Conservation (phyloP, 495 filamentous ascomycete genomes). For the Xylaria acuta region DNA sequence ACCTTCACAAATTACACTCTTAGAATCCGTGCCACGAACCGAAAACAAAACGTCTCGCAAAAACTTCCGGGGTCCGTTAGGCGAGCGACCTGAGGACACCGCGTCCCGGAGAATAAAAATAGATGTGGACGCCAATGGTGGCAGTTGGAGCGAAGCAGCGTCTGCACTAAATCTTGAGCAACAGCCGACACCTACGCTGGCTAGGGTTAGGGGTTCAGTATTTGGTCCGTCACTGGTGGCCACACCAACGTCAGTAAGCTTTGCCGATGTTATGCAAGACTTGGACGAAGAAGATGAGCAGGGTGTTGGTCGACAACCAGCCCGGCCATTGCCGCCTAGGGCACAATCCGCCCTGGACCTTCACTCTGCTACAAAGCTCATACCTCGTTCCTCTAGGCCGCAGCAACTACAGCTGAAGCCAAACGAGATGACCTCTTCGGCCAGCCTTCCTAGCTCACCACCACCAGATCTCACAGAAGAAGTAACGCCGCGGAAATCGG, state of each 20-base stretch:
- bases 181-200: conserved; percentile 23
- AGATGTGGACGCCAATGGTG: conserved; percentile 29
- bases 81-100: conserved; percentile 23
- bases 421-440: conserved; percentile 33
- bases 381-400: conserved; percentile 41
- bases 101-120: conserved; percentile 22
- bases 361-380: conserved; percentile 32
- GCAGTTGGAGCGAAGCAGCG: conserved; percentile 46
- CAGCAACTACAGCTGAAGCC: conserved; percentile 38
- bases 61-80: conserved; percentile 8
- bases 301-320: conserved; percentile 18
- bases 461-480: conserved; percentile 31
- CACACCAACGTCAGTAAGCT: conserved; percentile 30
- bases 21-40: conserved; percentile 8
- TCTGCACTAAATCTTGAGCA: conserved; percentile 43
- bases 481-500: conserved; percentile 33
- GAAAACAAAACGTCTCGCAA: conserved; percentile 24
- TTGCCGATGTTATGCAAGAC: conserved; percentile 30
- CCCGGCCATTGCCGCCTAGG: conserved; percentile 27
- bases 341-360: conserved; percentile 38
- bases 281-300: conserved; percentile 23
- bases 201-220: conserved; percentile 4
- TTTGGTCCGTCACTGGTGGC: conserved; percentile 26
- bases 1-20: neutral
- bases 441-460: conserved; percentile 36